A percentile compares a stretch with the other conserved stretches of the same genome.
Conservation (phyloP, 768 basidiomycete genomes). For the Russula brevipes region DNA sequence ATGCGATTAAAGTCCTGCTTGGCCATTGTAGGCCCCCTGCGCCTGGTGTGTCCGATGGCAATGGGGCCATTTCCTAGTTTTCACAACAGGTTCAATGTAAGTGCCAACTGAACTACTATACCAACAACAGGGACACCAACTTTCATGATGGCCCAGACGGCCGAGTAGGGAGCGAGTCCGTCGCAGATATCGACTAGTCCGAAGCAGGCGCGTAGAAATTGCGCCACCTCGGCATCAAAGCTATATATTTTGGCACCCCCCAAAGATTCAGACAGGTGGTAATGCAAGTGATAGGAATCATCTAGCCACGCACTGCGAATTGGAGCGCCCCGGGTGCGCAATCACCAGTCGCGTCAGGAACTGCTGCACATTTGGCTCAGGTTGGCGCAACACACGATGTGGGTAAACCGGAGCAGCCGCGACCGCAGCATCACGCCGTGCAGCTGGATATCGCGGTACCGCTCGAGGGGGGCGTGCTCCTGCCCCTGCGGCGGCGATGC, state of each 20-base stretch:
- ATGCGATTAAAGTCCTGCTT: background rate
- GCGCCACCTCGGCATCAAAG: conserved; percentile 15
- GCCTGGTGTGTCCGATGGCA: conserved; percentile 13
- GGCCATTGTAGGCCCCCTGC: conserved; percentile 20
- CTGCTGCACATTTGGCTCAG: conserved; percentile 18
- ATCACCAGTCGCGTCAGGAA: conserved; percentile 9
- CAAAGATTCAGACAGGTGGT: too few relatives aligned
- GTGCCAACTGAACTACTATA: background rate
- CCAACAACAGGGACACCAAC: background rate
- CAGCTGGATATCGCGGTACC: background rate
- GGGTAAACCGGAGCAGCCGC: conserved; percentile 5
- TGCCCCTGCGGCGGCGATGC: conserved; percentile 1
- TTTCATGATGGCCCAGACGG: conserved; percentile 16
- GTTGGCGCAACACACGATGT: conserved; percentile 11
- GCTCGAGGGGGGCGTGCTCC: background rate
- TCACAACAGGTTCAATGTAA: background rate
- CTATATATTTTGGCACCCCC: background rate
- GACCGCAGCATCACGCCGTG: conserved; percentile 13
- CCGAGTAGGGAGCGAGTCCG: background rate
- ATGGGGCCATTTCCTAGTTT: conserved; percentile 12
- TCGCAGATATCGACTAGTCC: conserved; percentile 3
- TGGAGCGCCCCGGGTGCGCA: conserved; percentile 13
- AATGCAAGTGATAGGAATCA: background rate
- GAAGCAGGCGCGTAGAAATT: conserved; percentile 1
- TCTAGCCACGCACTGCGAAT: conserved; percentile 5